Evolutionary conservation across 176 grass and related monocot genomes (phyloP), one percentile per base, ranked within the genome.

Genomic region (Raddia guianensis): DNA sequence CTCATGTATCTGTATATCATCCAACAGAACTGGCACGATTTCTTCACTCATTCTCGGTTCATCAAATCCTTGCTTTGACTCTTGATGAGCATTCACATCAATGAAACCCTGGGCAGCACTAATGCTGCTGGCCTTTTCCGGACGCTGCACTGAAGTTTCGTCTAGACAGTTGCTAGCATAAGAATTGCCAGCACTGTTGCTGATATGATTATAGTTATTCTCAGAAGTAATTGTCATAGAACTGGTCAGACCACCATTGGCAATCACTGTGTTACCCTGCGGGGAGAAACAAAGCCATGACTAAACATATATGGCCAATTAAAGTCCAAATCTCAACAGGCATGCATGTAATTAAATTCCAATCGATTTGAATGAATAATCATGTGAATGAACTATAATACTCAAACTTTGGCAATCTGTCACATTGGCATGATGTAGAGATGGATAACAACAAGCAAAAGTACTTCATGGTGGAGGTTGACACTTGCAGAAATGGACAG

Each of bases 1-100:
- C 66, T 93, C 84, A 21, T 93, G 80, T 60, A 95, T 95, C 56
- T 91, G 68, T 73, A 95, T 91, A 77, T 95, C 88, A 78, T 99
- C 86, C 46, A 98, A 76, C 9, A 61, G 65, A 89, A 94, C 63
- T 63, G 92, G 66, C 21, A 81, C 74, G 2, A 80, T 89, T 88
- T 98, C 91, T 83, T 87, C 84, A 66, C 81, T 89, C 20, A 42
- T 63, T 75, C 84, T 85, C 80, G 56, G 65, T 57, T 78, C 83
- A 73, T 86, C 78, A 66, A 86, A 86, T 75, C 54, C 83, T 66
- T 72, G 76, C 72, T 50, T 82, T 68, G 74, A 46, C 57, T 57
- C 54, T 86, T 66, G 70, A 27, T 45, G 79, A 19, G 76, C 77
- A 78, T 78, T 72, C 65, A 70, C 76, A 60, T 93, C 80, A 86